Evolutionary conservation across 192 early-diverging fungal genomes (phyloP), one percentile per base, ranked within the genome.

Genomic region (Blastocladiella britannica): DNA sequence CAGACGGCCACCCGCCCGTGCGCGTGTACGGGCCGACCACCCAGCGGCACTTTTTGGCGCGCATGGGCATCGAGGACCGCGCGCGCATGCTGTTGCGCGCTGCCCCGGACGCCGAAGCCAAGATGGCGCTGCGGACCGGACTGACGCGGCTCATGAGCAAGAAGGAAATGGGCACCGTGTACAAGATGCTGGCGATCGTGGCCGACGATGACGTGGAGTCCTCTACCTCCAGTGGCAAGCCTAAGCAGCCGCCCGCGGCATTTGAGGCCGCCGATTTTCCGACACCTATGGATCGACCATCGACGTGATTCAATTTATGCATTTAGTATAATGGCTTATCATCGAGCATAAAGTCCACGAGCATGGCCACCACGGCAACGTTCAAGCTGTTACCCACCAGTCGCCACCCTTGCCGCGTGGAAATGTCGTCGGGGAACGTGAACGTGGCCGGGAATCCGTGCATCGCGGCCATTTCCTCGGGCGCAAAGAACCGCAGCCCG

Each of bases 91-190:
- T 93, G 29, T 54, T 93, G 15, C 69, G 73, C 24, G 68, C 74
- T 22, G 76, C 79, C 15, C 30, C 58, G 18, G 70, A 76, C 26
- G 22, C 55, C 3, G 65, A 70, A 9, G 58, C 68, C 29, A 76
- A 78, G 25, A 77, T 82, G 54, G 69, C 72, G 15, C 63, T 95
- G 26, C 79, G 87, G 28, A 63, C 70, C 9, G 75, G 79, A 25
- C 86, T 79, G 58, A 78, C 84, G 57, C 72, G 92, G 3, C 66
- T 95, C 15, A 76, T 87, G 1, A 81, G 88, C 25, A 80, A 79
- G 7, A 61, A 70, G 25, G 70, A 71, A 54, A 95, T 95, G 92
- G 92, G 92, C 6, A 75, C 77, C 29, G 78, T 87, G 30, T 95
- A 95, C 66, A 89, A 91, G 70, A 75, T 74, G 0, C 67, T 89